Evolutionary conservation across 441 rosid species (phyloP).

Genomic region (Brassica balearica): DNA sequence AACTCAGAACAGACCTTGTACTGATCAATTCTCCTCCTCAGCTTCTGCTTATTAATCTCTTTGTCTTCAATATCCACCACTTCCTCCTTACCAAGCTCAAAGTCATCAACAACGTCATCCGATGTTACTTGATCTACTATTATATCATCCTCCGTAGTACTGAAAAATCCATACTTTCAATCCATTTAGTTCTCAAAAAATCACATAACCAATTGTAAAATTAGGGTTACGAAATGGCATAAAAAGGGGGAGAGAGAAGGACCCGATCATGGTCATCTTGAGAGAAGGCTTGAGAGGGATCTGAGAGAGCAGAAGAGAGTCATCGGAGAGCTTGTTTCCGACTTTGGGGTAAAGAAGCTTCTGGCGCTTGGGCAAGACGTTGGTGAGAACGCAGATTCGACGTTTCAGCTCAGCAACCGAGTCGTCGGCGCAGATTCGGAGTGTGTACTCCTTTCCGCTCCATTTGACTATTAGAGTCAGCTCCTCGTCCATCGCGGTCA

Average conservation of each 20-base stretch:
- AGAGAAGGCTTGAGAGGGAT: constrained; percentile 83
- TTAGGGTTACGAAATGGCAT: constrained; percentile 22
- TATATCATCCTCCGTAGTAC: constrained; percentile 91
- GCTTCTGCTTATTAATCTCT: constrained; percentile 82
- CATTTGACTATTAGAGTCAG: constrained; percentile 80
- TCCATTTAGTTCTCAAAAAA: not conserved
- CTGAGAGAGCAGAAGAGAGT: constrained; percentile 70
- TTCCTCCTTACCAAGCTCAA: constrained; percentile 91
- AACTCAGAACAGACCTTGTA: constrained; percentile 62
- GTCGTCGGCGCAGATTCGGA: constrained; percentile 86
- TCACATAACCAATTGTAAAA: not conserved
- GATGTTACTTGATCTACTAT: constrained; percentile 76
- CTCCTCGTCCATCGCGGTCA: constrained; percentile 70
- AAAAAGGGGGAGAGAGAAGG: constrained; percentile 17
- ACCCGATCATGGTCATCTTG: constrained; percentile 99
- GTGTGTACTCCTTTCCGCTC: constrained; percentile 91
- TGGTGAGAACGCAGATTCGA: constrained; percentile 83
- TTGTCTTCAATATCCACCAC: constrained; percentile 84
- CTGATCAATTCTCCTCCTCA: constrained; percentile 74
- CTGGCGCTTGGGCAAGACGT: constrained; percentile 88
- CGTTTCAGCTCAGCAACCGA: constrained; percentile 92
- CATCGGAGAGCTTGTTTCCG: constrained; percentile 85
- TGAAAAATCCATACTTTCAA: constrained; percentile 34
- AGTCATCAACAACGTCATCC: constrained; percentile 84
- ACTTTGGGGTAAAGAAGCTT: constrained; percentile 95